Evolutionary conservation across 169 alveolate species (phyloP).

Genomic region (Eimeria sp.): DNA sequence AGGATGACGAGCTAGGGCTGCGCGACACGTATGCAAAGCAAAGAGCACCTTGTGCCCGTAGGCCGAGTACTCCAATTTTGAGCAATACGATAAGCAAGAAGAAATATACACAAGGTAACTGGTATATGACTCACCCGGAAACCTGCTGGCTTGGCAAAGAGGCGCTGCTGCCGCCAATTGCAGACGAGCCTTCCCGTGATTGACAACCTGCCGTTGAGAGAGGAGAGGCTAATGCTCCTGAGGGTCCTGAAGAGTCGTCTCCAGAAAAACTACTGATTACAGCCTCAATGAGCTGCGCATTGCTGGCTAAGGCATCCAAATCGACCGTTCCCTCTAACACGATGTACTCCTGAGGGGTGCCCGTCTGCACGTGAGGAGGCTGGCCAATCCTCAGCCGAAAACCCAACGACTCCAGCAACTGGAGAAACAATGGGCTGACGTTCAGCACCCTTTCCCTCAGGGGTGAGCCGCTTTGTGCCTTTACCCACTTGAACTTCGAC

Average conservation of each 20-base stretch:
- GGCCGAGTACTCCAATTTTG: background rate
- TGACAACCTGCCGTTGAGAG: background rate
- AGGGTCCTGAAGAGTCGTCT: background rate
- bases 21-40: background rate
- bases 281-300: conserved; percentile 24
- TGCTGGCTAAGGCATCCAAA: conserved; percentile 9
- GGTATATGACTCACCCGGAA: background rate
- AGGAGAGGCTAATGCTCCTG: background rate
- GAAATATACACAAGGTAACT: background rate
- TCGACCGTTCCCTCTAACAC: background rate
- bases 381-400: conserved; percentile 20
- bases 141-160: background rate
- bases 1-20: background rate
- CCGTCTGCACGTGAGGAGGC: conserved; percentile 52
- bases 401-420: conserved; percentile 34
- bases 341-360: conserved; percentile 44
- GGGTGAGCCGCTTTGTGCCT: conserved; percentile 41
- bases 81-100: background rate
- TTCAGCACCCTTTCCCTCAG: conserved; percentile 34
- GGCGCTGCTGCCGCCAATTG: background rate
- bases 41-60: background rate
- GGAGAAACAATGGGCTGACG: conserved; percentile 24
- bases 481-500: conserved; percentile 38
- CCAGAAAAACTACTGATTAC: conserved; percentile 2
- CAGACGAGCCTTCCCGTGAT: background rate